These are phyloP conservation scores for Phaeoacremonium minimum DNA, from an alignment of 2,329 filamentous ascomycete species.

Conservation along the genomic window DNA sequence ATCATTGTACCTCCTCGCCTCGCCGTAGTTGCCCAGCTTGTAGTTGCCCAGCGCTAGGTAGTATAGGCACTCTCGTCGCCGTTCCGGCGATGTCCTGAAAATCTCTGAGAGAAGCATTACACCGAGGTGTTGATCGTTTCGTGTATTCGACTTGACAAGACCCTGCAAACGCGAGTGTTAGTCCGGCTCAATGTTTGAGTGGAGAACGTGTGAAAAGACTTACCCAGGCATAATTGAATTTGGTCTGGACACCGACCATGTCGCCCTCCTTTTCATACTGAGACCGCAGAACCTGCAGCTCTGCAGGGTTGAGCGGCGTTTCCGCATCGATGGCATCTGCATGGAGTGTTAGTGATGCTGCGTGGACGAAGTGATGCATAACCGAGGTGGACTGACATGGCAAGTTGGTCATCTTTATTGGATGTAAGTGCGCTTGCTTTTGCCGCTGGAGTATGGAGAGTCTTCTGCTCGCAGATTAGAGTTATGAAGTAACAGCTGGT, in stretches of 20 bases:
- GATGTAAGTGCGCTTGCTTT: too few species aligned
- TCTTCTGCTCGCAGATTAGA: too few species aligned
- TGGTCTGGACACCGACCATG: conserved; percentile 94
- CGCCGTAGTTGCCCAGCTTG: conserved; percentile 96
- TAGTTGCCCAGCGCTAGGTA: conserved; percentile 97
- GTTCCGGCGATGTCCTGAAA: conserved; percentile 88
- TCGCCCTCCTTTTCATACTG: conserved; percentile 98
- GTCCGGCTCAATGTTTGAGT: background rate
- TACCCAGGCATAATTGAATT: conserved; percentile 99
- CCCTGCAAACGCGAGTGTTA: conserved; percentile 51
- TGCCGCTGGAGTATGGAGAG: too few species aligned
- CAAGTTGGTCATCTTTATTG: conserved; percentile 41
- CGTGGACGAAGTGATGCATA: too few species aligned
- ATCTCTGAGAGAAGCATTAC: conserved; percentile 93
- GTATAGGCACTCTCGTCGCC: conserved; percentile 95
- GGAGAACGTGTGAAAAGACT: conserved; percentile 12
- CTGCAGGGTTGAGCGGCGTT: conserved; percentile 88
- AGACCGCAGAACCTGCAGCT: conserved; percentile 85
- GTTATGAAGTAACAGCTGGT: too few species aligned
- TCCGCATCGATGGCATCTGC: conserved; percentile 96
- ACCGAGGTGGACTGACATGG: conserved; percentile 31
- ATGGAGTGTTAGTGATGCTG: conserved; percentile 5
- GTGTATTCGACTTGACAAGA: conserved; percentile 84
- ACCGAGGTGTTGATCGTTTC: conserved; percentile 87
- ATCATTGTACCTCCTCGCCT: conserved; percentile 93